Conservation (phyloP, 2,329 filamentous ascomycete species). For the Sporothrix pseudoabietina region DNA sequence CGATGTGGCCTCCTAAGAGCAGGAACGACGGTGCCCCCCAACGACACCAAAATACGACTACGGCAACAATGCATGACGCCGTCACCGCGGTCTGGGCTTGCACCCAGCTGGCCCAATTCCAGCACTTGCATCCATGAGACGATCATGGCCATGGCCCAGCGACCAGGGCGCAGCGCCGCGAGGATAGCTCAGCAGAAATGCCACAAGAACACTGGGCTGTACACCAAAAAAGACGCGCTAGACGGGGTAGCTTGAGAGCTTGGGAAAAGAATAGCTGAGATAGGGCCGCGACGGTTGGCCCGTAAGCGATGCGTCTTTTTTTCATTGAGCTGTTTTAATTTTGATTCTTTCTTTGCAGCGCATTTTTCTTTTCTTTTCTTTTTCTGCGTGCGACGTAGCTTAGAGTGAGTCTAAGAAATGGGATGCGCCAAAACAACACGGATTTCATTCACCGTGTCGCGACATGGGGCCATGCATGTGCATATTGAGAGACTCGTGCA, state of each 20-base stretch:
- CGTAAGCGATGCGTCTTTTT: slow-evolving; percentile 26
- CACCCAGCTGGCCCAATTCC: not conserved
- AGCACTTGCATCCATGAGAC: not conserved
- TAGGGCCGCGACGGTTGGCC: slow-evolving; percentile 18
- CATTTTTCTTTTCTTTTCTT: not conserved
- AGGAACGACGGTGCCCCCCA: not conserved
- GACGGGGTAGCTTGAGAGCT: slow-evolving; percentile 3
- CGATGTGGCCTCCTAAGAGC: not conserved
- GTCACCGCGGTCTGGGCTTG: slow-evolving; percentile 10
- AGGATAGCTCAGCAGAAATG: slow-evolving; percentile 12
- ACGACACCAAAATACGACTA: not conserved
- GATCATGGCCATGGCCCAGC: not conserved
- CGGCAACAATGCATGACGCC: slow-evolving; percentile 18
- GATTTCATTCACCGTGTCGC: slow-evolving; percentile 3
- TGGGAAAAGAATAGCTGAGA: slow-evolving; percentile 13
- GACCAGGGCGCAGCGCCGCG: not conserved
- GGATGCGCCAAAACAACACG: not conserved
- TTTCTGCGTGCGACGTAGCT: not conserved
- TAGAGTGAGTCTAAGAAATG: not conserved
- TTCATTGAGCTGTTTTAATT: not conserved
- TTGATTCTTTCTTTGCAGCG: not conserved
- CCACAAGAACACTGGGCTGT: slow-evolving; percentile 10
- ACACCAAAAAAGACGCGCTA: slow-evolving; percentile 6
- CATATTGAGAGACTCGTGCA: not conserved
- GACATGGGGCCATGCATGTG: not conserved